Conservation (phyloP, 2,329 filamentous ascomycete species). For the Lasiodiplodia sp. region DNA sequence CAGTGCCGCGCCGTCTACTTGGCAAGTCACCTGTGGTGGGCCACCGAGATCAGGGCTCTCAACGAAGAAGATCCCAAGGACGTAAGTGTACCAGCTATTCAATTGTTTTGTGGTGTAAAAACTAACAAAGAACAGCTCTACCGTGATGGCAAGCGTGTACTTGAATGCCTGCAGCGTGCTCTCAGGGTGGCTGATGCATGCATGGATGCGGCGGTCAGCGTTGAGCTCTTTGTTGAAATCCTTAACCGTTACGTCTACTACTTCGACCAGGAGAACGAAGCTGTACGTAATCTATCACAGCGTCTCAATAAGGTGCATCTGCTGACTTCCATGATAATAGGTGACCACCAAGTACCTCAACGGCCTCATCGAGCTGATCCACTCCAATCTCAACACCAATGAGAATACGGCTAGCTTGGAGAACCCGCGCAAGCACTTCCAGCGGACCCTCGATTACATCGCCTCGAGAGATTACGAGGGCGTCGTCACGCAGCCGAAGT, state of each 20-base stretch:
- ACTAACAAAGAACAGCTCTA: conserved; percentile 70
- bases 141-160: conserved; percentile 93
- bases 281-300: conserved; percentile 60
- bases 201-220: conserved; percentile 97
- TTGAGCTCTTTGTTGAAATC: conserved; percentile 98
- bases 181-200: conserved; percentile 96
- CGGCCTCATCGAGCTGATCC: conserved; percentile 95
- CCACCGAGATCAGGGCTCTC: conserved; percentile 78
- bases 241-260: conserved; percentile 99
- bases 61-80: conserved; percentile 82
- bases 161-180: conserved; percentile 94
- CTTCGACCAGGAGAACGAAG: conserved; percentile 98
- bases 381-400: conserved; percentile 90
- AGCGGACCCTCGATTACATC: conserved; percentile 94
- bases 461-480: conserved; percentile 90
- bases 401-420: conserved; percentile 85
- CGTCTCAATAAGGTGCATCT: not conserved
- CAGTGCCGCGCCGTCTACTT: conserved; percentile 97
- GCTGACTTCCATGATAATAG: conserved; percentile 42
- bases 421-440: conserved; percentile 90
- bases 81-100: conserved; percentile 59
- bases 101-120: not conserved
- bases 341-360: conserved; percentile 98
- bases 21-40: conserved; percentile 98
- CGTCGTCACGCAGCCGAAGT: conserved; percentile 73